Base-by-base conservation (phyloP, 169 alveolate species). In the Plasmodium coatneyi region DNA sequence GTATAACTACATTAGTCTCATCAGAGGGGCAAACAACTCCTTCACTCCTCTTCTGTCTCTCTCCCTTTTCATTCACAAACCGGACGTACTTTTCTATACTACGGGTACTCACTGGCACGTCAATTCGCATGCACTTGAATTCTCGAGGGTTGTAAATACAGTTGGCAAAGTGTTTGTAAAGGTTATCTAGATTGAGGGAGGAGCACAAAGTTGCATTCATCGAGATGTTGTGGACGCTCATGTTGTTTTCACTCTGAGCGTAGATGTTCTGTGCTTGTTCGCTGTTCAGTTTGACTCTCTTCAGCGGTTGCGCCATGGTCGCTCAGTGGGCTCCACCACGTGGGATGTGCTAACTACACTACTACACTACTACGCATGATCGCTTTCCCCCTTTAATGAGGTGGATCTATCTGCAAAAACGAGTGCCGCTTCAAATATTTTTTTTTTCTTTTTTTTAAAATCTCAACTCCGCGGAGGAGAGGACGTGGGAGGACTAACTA, bases 61-160 rank as follows among this genome's bases (percentile, higher is more conserved):
- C 78, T 41, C 32, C 52, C 72, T 71, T 84, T 22, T 78, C 46
- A 16, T 34, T 54, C 14, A 87, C 12, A 16, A 78, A 76, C n/a
- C 66, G 56, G 30, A 78, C 71, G 56, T 87, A 87, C 60, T 87
- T 87, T 0, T 60, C 19, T 46, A 87, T 84, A 19, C 89, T 87
- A 5, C 30, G 70, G 16, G 81, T 52, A 60, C 89, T 87, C 41
- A 87, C 93, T n/a, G 93, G 92, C 0, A 96, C 97, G 79, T 96
- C 97, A 19, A 96, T 76, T n/a, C 97, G 66, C 76, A 95, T 94
- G 43, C 97, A 96, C 80, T 93, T 93, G 82, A 96, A 96, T 74
- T 96, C 97, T 79, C 92, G 49, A 41, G 97, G 97, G 22, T 91
- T 95, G 80, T 96, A 96, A 16, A 95, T 80, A 25, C 96, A 83